Base-by-base conservation (phyloP, 2,329 filamentous ascomycete species). In the Corynespora cassiicola region DNA sequence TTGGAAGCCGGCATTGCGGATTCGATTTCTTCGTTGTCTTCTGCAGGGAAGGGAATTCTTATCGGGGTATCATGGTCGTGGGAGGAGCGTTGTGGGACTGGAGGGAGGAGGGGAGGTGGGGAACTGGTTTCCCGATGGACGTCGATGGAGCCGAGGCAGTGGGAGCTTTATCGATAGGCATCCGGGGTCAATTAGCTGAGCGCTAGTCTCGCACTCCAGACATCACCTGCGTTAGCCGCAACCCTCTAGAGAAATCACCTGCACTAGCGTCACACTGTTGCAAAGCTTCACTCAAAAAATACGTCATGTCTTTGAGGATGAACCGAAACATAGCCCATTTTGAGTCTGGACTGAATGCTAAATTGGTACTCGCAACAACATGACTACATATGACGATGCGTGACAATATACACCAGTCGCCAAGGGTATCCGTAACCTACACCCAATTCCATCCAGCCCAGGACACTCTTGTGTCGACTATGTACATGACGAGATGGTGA, bases 101-200 rank as follows among this genome's bases (percentile, higher is more conserved):
- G 10, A 31, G 7, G 17, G n/a, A 15, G 9, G 24, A 21, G 26
- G 15, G 25, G 24, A 25, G 23, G 26, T 27, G 27, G 39, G 33
- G 24, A 29, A 8, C 12, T 28, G 14, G 18, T 36, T 42, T 37
- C 39, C 39, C 39, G 39, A 42, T 17, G 15, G 22, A 27, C 33
- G 39, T 34, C 39, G 39, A 42, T 32, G 39, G 31, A 31, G 39
- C 39, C 39, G 39, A 42, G 39, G 39, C 38, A 31, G 20, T 11
- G 16, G 6, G 24, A 22, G 12, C 23, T 8, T 19, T 42, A 42
- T 42, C 39, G 39, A 42, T 42, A 36, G 25, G n/a, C n/a, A n/a
- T n/a, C n/a, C n/a, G 8, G 18, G 8, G 12, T 14, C 8, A 12
- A 22, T 11, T 11, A 32, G 11, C 6, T 21, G 16, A 32, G 7